Base-by-base conservation (phyloP, 1,284 basidiomycete species). In the Ceratobasidium sp. region DNA sequence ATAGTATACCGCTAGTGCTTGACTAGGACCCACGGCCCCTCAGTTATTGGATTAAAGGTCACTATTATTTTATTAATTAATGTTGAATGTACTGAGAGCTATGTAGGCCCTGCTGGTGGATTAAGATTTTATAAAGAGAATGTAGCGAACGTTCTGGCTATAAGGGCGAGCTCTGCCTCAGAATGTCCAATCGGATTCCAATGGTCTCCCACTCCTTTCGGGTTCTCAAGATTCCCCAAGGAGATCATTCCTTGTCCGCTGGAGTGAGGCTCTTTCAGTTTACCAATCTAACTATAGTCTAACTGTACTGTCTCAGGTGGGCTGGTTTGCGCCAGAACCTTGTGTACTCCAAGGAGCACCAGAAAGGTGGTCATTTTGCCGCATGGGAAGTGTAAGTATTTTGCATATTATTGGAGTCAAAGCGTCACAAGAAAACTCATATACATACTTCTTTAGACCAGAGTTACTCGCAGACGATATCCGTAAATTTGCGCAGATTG, bases 291-390 rank as follows among this genome's bases (percentile, higher is more conserved):
- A 43, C 5, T 28, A 47, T n/a, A 13, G 54, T 3, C 21, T 50
- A 41, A 46, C 41, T 23, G 32, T 41, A 30, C 38, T 21, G 55
- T 46, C 21, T 63, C 23, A 76, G 75, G 43, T 71, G 73, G 55
- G 70, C 58, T 28, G 54, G 66, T 26, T 73, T 76, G 50, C 62
- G 69, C 30, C 73, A 76, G 63, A 73, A 73, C 26, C 38, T 76
- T 11, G 50, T 71, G 35, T 75, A 70, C 54, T 46, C 64, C 13
- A 76, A 74, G 35, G 30, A 66, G 32, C 73, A 75, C 46, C 55
- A 73, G 18, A 35, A 35, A 21, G 76, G 76, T n/a, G 76, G 74
- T 1, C 76, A 77, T 41, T 77, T 77, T 71, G 76, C 74, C 30
- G 75, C 76, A 7, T 73, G 73, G 72, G 76, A 76, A 62, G 74